Percentiles rank a stretch among this genome's conserved stretches.
Conservation (phyloP, 331 rosid species). For the Rhamnella rubrinervis region DNA sequence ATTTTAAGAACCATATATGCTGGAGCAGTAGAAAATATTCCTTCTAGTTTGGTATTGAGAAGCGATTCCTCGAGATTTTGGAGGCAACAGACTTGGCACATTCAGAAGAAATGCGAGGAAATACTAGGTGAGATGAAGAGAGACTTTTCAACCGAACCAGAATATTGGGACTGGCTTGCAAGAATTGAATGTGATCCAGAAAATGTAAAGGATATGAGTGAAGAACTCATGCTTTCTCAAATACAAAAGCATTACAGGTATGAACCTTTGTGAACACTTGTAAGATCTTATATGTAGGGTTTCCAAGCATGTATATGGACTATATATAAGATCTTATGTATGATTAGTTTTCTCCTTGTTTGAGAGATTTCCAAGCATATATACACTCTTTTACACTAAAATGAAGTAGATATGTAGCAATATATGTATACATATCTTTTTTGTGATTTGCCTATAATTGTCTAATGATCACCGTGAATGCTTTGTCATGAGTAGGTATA, state of each 20-base stretch:
- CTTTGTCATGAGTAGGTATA: constrained; percentile 55
- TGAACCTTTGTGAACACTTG: constrained; percentile 10
- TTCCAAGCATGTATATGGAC: constrained; percentile 6
- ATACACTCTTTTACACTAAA: constrained; percentile 9
- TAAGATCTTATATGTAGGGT: background rate
- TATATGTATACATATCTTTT: background rate
- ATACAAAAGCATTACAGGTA: constrained; percentile 74
- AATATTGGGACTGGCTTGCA: constrained; percentile 91
- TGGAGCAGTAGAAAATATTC: constrained; percentile 69
- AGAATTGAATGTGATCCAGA: constrained; percentile 51
- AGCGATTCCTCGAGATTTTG: constrained; percentile 71
- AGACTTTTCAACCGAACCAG: constrained; percentile 67
- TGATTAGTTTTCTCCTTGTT: no score
- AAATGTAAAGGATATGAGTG: constrained; percentile 30
- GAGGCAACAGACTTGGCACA: constrained; percentile 66
- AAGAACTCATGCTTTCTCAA: constrained; percentile 39
- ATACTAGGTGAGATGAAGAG: constrained; percentile 64
- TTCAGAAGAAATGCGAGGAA: constrained; percentile 57
- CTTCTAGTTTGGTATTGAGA: constrained; percentile 70
- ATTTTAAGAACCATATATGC: constrained; percentile 55
- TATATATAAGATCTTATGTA: no score
- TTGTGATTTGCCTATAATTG: constrained; percentile 3
- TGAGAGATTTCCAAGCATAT: constrained; percentile 5
- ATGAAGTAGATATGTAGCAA: constrained; percentile 15
- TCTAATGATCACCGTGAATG: constrained; percentile 17